phyloP scores from a whole-genome alignment of 352 stramenopile genomes.

The Phytophthora ramorum region DNA sequence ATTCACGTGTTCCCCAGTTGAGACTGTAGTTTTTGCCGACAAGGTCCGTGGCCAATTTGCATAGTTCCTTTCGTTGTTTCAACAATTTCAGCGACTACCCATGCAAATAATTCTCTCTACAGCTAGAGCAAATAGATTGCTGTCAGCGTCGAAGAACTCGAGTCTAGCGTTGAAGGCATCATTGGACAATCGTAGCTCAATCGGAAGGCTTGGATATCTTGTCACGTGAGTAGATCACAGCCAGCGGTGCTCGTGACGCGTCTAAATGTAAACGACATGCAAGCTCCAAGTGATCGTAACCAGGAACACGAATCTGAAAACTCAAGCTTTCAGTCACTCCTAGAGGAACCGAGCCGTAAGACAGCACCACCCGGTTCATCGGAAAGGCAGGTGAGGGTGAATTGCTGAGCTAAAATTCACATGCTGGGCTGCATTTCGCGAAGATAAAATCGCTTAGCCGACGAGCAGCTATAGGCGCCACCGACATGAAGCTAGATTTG shows the following conservation, averaged over 20 bases:
- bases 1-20: neutral
- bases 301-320: slow-evolving; percentile 88
- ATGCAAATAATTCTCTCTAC: slow-evolving; percentile 92
- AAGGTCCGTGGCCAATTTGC: neutral
- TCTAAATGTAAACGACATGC: slow-evolving; percentile 82
- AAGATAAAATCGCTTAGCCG: too few relatives aligned
- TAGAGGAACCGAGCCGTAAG: slow-evolving; percentile 91
- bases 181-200: slow-evolving; percentile 87
- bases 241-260: slow-evolving; percentile 78
- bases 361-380: slow-evolving; percentile 83
- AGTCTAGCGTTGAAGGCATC: slow-evolving; percentile 90
- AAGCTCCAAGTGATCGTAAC: slow-evolving; percentile 93
- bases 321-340: slow-evolving; percentile 62
- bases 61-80: slow-evolving; percentile 19
- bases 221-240: slow-evolving; percentile 90
- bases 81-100: slow-evolving; percentile 14
- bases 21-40: slow-evolving; percentile 1
- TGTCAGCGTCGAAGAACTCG: slow-evolving; percentile 94
- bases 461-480: too few relatives aligned
- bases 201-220: slow-evolving; percentile 84
- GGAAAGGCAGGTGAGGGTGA: slow-evolving; percentile 92
- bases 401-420: slow-evolving; percentile 87
- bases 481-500: too few relatives aligned
- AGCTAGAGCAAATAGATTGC: slow-evolving; percentile 84
- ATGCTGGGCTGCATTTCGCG: too few relatives aligned